phyloP scores from a whole-genome alignment of 352 stramenopile species.

The Achlya hypogyna region DNA sequence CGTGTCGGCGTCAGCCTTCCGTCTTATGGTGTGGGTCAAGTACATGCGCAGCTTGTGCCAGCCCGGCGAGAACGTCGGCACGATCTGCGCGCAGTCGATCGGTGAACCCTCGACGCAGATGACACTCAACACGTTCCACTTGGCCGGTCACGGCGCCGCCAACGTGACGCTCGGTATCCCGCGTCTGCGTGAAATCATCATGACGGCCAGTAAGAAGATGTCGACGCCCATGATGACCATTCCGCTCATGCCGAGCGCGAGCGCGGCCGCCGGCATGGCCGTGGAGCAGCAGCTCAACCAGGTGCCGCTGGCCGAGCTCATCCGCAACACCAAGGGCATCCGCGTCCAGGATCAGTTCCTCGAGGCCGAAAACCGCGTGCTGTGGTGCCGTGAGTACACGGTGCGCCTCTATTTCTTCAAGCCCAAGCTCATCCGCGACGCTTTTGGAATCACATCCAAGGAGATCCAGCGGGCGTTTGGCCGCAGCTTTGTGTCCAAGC shows the following conservation, averaged over 20 bases:
- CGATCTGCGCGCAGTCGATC: constrained; percentile 97
- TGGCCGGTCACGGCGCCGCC: constrained; percentile 96
- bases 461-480: constrained; percentile 87
- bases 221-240: constrained; percentile 99
- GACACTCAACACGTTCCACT: constrained; percentile 99
- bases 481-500: constrained; percentile 84
- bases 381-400: constrained; percentile 96
- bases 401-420: constrained; percentile 92
- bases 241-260: constrained; percentile 68
- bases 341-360: constrained; percentile 87
- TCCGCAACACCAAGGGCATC: constrained; percentile 86
- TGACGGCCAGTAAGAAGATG: constrained; percentile 97
- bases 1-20: constrained; percentile 71
- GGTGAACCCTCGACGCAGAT: constrained; percentile 99
- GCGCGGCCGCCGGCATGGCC: constrained; percentile 44
- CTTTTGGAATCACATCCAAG: constrained; percentile 93
- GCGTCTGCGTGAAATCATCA: constrained; percentile 99
- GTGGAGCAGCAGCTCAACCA: constrained; percentile 88
- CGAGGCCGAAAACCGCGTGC: constrained; percentile 77
- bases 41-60: constrained; percentile 93
- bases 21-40: constrained; percentile 96
- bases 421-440: constrained; percentile 90
- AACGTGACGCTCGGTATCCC: constrained; percentile 99
- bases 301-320: constrained; percentile 89
- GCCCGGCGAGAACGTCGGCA: constrained; percentile 97